These are phyloP conservation scores for Pigoraptor vietnamica DNA, from an alignment of 78 protist species.

Conservation along the genomic window DNA sequence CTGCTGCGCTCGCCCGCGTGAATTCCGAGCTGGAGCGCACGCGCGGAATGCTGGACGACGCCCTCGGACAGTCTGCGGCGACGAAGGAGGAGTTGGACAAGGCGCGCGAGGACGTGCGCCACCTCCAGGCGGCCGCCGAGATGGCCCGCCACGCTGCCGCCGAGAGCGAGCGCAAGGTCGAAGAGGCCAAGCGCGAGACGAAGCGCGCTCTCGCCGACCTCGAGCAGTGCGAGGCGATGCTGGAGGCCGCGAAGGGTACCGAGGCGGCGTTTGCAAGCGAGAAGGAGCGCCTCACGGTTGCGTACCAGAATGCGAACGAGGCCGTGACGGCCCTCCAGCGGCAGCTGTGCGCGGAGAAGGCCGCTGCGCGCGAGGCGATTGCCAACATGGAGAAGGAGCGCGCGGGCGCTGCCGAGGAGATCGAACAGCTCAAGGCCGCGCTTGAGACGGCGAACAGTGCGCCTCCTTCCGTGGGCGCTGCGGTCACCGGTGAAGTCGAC, in stretches of 20 bases:
- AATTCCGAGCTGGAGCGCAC: not conserved
- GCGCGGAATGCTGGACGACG: not conserved
- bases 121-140: not conserved
- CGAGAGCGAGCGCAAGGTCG: not conserved
- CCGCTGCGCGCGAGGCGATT: not conserved
- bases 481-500: not conserved
- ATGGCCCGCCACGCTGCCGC: not conserved
- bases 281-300: not conserved
- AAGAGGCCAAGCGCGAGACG: not conserved
- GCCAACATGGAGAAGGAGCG: not conserved
- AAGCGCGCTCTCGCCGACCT: not conserved
- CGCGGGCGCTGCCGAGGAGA: not conserved
- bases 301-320: not conserved
- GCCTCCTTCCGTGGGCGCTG: too few species aligned
- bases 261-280: not conserved
- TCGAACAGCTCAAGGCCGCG: not conserved
- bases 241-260: not conserved
- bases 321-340: not conserved
- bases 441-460: too few species aligned
- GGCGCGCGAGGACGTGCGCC: not conserved
- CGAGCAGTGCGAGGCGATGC: not conserved
- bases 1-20: not conserved
- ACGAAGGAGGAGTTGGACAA: not conserved
- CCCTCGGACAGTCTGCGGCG: not conserved
- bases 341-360: not conserved